phyloP scores from a whole-genome alignment of 495 filamentous ascomycete genomes.

The Cudoniella acicularis region DNA sequence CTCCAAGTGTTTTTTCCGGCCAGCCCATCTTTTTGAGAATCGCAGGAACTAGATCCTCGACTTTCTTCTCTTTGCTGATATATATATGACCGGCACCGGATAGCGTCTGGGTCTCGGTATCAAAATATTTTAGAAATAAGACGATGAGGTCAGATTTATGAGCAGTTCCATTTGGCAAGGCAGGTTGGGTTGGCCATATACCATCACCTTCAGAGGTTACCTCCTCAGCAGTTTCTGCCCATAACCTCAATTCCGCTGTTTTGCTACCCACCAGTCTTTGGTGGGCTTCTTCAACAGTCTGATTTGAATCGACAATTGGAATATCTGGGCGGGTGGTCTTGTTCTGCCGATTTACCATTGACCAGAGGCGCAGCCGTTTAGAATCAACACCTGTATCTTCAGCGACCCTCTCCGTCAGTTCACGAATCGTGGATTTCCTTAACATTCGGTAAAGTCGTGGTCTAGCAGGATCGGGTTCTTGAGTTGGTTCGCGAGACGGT shows the following conservation, averaged over 20 bases:
- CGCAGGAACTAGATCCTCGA: constrained; percentile 74
- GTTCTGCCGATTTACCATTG: constrained; percentile 98
- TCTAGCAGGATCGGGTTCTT: constrained; percentile 57
- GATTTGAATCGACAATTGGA: constrained; percentile 70
- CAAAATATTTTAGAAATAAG: constrained; percentile 90
- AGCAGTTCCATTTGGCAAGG: constrained; percentile 35
- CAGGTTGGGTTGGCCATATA: constrained; percentile 55
- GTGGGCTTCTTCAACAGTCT: constrained; percentile 79
- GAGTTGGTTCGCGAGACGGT: constrained; percentile 29
- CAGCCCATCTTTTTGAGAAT: constrained; percentile 87
- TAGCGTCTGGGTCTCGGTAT: constrained; percentile 69
- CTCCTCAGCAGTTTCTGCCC: constrained; percentile 72
- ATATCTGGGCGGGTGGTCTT: constrained; percentile 91
- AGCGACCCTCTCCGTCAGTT: constrained; percentile 66
- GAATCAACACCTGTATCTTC: constrained; percentile 61
- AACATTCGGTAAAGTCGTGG: constrained; percentile 71
- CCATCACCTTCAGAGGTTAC: constrained; percentile 59
- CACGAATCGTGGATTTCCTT: constrained; percentile 65
- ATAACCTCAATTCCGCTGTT: constrained; percentile 72
- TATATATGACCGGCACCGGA: constrained; percentile 77
- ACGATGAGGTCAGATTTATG: constrained; percentile 58
- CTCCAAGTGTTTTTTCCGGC: constrained; percentile 43
- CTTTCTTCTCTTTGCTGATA: constrained; percentile 80
- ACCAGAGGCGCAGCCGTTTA: constrained; percentile 75
- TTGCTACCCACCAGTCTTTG: constrained; percentile 57